These are phyloP conservation scores for Penicillium alfredii DNA, from an alignment of 495 filamentous ascomycete species.

Conservation along the genomic window DNA sequence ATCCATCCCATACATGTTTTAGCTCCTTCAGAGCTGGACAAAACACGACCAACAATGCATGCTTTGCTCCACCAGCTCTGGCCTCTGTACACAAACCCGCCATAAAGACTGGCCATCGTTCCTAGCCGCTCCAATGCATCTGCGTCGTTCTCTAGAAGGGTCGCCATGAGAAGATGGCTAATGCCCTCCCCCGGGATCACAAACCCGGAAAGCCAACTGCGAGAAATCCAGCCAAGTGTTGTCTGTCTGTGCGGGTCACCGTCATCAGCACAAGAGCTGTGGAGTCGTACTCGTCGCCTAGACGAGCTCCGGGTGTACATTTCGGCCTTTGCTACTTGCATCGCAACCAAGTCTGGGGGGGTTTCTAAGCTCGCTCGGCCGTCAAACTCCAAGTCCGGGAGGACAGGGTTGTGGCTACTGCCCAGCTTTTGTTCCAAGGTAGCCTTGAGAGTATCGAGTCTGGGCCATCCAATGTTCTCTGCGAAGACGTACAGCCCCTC, in stretches of 20 bases:
- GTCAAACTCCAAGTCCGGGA: conserved; percentile 2
- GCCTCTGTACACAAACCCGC: conserved; percentile 66
- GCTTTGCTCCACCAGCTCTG: conserved; percentile 80
- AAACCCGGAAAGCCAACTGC: conserved; percentile 71
- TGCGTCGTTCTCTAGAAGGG: conserved; percentile 68
- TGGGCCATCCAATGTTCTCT: conserved; percentile 47
- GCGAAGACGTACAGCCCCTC: conserved; percentile 47
- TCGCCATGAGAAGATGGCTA: conserved; percentile 71
- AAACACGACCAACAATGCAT: conserved; percentile 69
- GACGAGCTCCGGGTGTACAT: conserved; percentile 29
- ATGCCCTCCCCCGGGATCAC: conserved; percentile 71
- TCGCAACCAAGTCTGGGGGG: background rate
- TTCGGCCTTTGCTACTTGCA: conserved; percentile 14
- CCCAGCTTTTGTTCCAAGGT: conserved; percentile 13
- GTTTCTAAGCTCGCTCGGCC: background rate
- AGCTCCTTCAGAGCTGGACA: conserved; percentile 58
- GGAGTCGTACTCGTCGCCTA: conserved; percentile 26
- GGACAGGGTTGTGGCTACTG: conserved; percentile 7
- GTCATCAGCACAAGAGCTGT: conserved; percentile 9
- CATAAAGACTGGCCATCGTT: conserved; percentile 63
- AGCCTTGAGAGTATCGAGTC: conserved; percentile 28
- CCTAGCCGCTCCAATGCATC: conserved; percentile 61
- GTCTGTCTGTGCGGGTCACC: conserved; percentile 12
- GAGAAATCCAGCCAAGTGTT: conserved; percentile 68
- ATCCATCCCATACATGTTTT: conserved; percentile 80